Base-by-base conservation (phyloP, 192 early-diverging fungal genomes). In the Chytriomyces confervae region DNA sequence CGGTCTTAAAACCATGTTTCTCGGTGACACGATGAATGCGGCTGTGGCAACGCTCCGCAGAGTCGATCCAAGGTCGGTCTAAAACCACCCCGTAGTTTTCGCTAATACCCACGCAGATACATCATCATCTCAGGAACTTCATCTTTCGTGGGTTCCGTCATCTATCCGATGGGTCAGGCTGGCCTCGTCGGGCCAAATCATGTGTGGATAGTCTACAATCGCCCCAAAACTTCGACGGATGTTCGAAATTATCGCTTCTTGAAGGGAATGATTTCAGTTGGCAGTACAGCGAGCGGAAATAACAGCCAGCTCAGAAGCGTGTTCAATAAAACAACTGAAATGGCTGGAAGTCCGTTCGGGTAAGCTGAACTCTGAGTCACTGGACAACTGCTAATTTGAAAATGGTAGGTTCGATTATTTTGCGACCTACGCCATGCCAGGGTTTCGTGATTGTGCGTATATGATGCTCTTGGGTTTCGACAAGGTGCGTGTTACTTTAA, bases 381-480 rank as follows among this genome's bases (percentile, higher is more conserved):
- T 63, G 20, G 13, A 1, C 47, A 3, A 46, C 36, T 6, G 10
- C 66, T 16, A 16, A 67, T 36, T 36, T 36, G 36, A 1, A 36
- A 3, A 3, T 36, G 36, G 4, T 36, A 36, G 36, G 36, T 3
- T 3, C 4, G 36, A 36, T 36, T 36, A 36, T 36, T 36, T 36
- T 36, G 36, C 3, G 36, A 36, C 36, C 36, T 36, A 36, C 4
- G 36, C 36, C 36, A 36, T 36, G 36, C 36, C 36, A 4, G 36
- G 36, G 4, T 36, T 36, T 27, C 50, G 10, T 57, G 69, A 71
- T 53, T 20, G 49, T 53, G 50, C 23, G 5, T 57, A 57, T 20
- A 71, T 71, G 47, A 50, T 71, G 50, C 69, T 71, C 3, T 16
- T 71, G 11, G 69, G 69, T 3, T 71, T 71, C 43, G 69, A 71